A percentile compares a stretch with the other conserved stretches of the same genome.
Evolutionary conservation across 495 filamentous ascomycete species (phyloP).

Genomic region (Penicillium fimorum): DNA sequence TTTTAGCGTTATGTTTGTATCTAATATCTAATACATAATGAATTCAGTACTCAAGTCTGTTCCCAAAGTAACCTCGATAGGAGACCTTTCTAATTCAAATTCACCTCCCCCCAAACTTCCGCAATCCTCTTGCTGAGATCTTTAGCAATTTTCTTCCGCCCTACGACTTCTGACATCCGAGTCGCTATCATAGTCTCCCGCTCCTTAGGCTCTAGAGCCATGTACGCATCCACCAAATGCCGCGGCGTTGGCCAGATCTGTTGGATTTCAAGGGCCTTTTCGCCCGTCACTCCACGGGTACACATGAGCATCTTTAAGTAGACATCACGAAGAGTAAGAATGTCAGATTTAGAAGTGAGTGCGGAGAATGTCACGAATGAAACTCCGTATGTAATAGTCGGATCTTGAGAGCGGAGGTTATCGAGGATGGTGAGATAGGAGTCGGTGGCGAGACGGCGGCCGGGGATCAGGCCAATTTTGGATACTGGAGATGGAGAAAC

Average conservation of each 20-base stretch:
- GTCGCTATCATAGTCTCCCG: conserved; percentile 51
- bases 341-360: conserved; percentile 71
- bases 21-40: neutral
- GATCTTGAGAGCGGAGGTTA: conserved; percentile 50
- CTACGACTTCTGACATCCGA: conserved; percentile 55
- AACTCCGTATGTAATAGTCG: conserved; percentile 57
- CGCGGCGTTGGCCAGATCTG: conserved; percentile 70
- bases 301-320: conserved; percentile 90
- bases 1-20: neutral
- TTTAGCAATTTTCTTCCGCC: conserved; percentile 65
- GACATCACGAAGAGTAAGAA: conserved; percentile 69
- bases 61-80: neutral
- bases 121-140: conserved; percentile 66
- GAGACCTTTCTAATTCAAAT: conserved; percentile 12
- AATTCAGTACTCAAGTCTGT: neutral
- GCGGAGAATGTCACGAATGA: conserved; percentile 71
- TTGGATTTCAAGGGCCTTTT: conserved; percentile 81
- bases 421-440: conserved; percentile 69
- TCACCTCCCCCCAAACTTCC: conserved; percentile 63
- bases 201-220: conserved; percentile 49
- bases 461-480: conserved; percentile 57
- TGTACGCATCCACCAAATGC: conserved; percentile 66
- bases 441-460: conserved; percentile 56
- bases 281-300: conserved; percentile 70
- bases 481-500: conserved; percentile 1